Percentiles rank a stretch among this genome's conserved stretches.
Evolutionary conservation across 441 rosid species (phyloP).

Genomic region (Manihot esculenta): DNA sequence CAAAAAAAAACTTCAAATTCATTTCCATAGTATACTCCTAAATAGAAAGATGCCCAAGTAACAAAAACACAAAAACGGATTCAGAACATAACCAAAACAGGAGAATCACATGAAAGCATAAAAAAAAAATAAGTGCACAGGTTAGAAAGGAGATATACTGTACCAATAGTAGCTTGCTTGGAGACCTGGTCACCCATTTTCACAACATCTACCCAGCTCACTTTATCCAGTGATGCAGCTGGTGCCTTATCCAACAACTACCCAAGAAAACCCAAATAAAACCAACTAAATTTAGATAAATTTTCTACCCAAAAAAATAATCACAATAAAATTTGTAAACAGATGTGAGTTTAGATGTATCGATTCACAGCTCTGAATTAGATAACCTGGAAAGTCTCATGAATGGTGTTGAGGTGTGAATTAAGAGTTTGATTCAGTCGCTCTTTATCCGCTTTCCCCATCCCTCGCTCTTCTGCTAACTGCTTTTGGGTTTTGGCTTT

Average conservation of each 20-base stretch:
- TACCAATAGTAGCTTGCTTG: constrained; percentile 89
- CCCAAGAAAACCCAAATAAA: neutral
- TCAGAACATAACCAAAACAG: constrained; percentile 1
- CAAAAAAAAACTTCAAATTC: too few relatives aligned
- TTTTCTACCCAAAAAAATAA: neutral
- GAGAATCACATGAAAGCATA: neutral
- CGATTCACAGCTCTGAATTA: neutral
- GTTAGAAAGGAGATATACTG: neutral
- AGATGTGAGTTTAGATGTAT: neutral
- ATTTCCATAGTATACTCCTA: too few relatives aligned
- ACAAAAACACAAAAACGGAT: neutral
- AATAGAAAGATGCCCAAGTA: neutral
- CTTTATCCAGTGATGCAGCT: constrained; percentile 50
- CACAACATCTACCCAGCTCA: constrained; percentile 67
- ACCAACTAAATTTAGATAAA: neutral
- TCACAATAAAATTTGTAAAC: neutral
- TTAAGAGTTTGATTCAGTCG: constrained; percentile 49
- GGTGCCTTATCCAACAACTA: constrained; percentile 58
- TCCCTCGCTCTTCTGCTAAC: constrained; percentile 24
- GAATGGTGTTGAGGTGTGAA: constrained; percentile 64
- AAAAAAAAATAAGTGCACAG: neutral
- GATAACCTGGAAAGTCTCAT: constrained; percentile 73
- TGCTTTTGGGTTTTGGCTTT: too few relatives aligned
- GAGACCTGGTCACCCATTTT: constrained; percentile 80
- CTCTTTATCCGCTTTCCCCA: constrained; percentile 65